These are phyloP conservation scores for Rosa persica DNA, from an alignment of 306 rosid genomes.

Conservation along the genomic window DNA sequence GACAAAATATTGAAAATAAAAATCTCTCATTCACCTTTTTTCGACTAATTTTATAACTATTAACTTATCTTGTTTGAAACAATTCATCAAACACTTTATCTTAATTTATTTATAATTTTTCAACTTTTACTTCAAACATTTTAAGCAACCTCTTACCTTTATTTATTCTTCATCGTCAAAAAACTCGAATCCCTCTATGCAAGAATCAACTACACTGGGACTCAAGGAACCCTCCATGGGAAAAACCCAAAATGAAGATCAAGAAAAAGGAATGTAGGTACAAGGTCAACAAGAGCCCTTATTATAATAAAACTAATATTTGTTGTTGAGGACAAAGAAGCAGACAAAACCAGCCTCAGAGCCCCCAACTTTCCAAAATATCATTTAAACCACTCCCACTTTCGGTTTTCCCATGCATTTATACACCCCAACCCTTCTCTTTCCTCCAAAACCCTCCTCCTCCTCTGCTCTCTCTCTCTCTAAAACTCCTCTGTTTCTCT, in stretches of 20 bases:
- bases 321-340: constrained; percentile 28
- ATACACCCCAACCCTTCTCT: constrained; percentile 20
- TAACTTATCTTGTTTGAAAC: accelerated
- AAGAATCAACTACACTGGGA: neutral
- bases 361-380: neutral
- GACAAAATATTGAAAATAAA: neutral
- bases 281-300: neutral
- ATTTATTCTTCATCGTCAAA: neutral
- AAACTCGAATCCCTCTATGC: neutral
- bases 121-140: neutral
- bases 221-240: neutral
- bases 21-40: accelerated
- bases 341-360: constrained; percentile 32
- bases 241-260: neutral
- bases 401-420: constrained; percentile 44
- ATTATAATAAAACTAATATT: constrained; percentile 7
- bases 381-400: constrained; percentile 32
- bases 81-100: neutral
- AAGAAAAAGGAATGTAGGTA: neutral
- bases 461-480: constrained; percentile 13
- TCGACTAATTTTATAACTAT: accelerated
- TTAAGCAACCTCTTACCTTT: neutral
- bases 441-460: constrained; percentile 1
- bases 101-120: neutral
- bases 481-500: neutral